phyloP scores from a whole-genome alignment of 306 rosid genomes.

The Datisca glomerata region DNA sequence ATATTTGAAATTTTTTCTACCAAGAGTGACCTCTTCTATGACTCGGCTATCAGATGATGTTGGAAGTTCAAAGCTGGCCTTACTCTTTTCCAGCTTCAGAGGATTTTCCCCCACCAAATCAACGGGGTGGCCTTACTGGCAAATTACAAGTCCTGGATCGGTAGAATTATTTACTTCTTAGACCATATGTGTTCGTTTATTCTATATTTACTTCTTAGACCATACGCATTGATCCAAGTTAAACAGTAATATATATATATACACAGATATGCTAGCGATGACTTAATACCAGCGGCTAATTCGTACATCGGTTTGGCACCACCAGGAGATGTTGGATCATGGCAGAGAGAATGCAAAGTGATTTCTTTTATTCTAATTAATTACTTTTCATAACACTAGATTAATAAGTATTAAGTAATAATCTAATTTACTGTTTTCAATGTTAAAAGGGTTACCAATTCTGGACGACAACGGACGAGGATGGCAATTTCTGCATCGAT shows the following conservation, averaged over 20 bases:
- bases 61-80: conserved; percentile 81
- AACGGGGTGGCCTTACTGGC: conserved; percentile 61
- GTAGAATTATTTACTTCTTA: no score
- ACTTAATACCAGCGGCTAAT: conserved; percentile 33
- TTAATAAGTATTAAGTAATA: no score
- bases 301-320: conserved; percentile 77
- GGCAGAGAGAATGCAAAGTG: conserved; percentile 84
- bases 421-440: no score
- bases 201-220: no score
- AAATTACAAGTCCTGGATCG: conserved; percentile 51
- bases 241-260: no score
- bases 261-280: conserved; percentile 32
- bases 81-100: conserved; percentile 60
- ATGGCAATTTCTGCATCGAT: conserved; percentile 47
- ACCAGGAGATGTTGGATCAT: conserved; percentile 79
- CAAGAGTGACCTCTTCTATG: no score
- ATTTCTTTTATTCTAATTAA: not conserved
- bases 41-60: conserved; percentile 68
- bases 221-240: no score
- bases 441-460: conserved; percentile 93
- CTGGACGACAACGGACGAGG: conserved; percentile 57
- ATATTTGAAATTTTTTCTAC: no score
- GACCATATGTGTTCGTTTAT: no score
- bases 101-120: conserved; percentile 40
- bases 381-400: not conserved